phyloP scores from a whole-genome alignment of 768 basidiomycete species.

The Suillus bovinus region DNA sequence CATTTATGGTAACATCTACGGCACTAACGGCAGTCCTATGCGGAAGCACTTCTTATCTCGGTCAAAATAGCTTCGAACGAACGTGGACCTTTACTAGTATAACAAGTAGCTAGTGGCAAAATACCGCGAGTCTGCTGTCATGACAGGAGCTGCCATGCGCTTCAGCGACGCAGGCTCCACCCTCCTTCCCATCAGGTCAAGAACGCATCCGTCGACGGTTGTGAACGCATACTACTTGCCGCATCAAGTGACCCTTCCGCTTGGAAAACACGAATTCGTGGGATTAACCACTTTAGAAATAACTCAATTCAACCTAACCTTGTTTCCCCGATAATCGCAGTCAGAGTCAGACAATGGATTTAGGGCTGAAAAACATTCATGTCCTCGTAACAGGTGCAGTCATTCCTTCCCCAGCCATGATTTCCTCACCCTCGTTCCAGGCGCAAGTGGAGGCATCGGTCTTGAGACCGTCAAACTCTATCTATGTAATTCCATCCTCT shows the following conservation, averaged over 20 bases:
- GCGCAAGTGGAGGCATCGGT: slow-evolving; percentile 78
- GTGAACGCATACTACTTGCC: background rate
- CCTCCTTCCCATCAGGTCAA: too few relatives aligned
- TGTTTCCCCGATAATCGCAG: background rate
- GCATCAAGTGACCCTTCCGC: background rate
- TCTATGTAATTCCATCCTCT: slow-evolving; percentile 42
- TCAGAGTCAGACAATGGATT: slow-evolving; percentile 43
- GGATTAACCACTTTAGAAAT: background rate
- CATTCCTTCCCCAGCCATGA: background rate
- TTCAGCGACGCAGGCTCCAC: too few relatives aligned
- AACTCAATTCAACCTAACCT: background rate
- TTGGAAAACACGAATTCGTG: background rate
- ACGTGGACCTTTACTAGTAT: too few relatives aligned
- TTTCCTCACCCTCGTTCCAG: slow-evolving; percentile 31
- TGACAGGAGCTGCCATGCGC: background rate
- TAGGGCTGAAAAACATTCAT: slow-evolving; percentile 60
- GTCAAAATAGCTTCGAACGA: too few relatives aligned
- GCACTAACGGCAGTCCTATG: too few relatives aligned
- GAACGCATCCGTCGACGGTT: too few relatives aligned
- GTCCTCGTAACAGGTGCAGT: slow-evolving; percentile 68
- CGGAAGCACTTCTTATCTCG: background rate
- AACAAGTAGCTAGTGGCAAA: background rate
- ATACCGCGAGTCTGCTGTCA: background rate
- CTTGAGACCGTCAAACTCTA: slow-evolving; percentile 60
- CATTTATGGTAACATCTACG: background rate